Base-by-base conservation (phyloP, 139 green algal species). In the Tetraselmis striata region DNA sequence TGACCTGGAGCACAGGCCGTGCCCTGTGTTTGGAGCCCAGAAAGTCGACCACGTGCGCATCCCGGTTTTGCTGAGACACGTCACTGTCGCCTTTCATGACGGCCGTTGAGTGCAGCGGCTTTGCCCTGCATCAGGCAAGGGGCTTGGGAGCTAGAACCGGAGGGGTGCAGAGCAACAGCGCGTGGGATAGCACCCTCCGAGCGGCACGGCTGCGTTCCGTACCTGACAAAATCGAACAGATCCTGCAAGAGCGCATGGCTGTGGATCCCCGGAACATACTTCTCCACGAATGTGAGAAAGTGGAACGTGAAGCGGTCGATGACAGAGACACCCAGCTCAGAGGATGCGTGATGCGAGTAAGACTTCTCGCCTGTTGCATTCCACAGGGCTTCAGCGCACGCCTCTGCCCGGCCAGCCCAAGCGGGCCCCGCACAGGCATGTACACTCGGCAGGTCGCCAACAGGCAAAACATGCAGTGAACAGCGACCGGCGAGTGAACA, bases 261-360 rank as follows among this genome's bases (percentile, higher is more conserved):
- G 83, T 86, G 59, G 31, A 80, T 85, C 45, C 45, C 45, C 45
- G 45, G 18, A 32, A 85, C 83, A 31, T 91, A 77, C 28, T 79
- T 77, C 79, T 95, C 88, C 26, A 95, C 87, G 79, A 95, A 95
- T 26, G 91, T 78, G n/a, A 93, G 84, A 2, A 88, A 87, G 28
- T 86, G 81, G 80, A 84, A 93, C 0, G 93, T 95, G 83, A 95
- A 95, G 2, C 90, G 79, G 86, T 96, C 93, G 18, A 95, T 90
- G 22, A 96, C 83, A 30, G 86, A 88, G 0, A 95, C 32, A 0
- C 93, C 93, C 1, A 95, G 83, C 25, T 93, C 80, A 5, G 30
- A 28, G 79, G 94, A 90, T 1, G 85, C 81, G 32, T 88, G 84
- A 80, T 95, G 85, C 23, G 90, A 93, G 85, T 94, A 95, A 29